Evolutionary conservation across 108 stramenopile species (phyloP), one percentile per base, ranked within the genome.

Genomic region (Pseudonitzschia delicatissima): DNA sequence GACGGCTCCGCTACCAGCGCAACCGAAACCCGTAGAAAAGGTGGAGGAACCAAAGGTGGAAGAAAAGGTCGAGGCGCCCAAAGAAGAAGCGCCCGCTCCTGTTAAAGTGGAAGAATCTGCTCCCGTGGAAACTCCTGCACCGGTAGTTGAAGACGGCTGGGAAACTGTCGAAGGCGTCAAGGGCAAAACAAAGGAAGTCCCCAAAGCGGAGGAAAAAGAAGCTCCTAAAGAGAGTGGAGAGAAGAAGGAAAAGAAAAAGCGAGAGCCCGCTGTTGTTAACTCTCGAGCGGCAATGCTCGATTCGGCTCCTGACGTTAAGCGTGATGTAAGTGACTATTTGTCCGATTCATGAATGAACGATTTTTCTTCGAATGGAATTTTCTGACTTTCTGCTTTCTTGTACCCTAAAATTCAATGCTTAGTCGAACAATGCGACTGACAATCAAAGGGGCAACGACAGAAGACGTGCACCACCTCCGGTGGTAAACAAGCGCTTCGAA

Each of bases 191-290:
- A 78, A 75, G 32, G 74, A 73, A 32, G 59, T 59, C 36, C 23
- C 70, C 3, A 62, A 32, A 26, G 67, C 45, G 15, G 62, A 36
- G 45, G 35, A 63, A 65, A 53, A 68, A 18, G 36, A 74, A 52
- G 42, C 62, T 27, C 3, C 59, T 37, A 73, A 63, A 48, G 55
- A 60, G n/a, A 60, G 37, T 3, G 67, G 60, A 31, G 74, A 85
- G 4, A 69, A 65, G 52, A 55, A 27, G 31, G 2, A 9, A 28
- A 23, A 18, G 15, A 62, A 66, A 48, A 60, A 49, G 32, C 67
- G 85, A 26, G 80, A 85, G 58, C 91, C 88, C 2, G 70, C 79
- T 61, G 72, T 82, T 20, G 81, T 90, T 45, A 92, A 92, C 60
- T 77, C 83, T 4, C 58, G 91, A 62, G 91, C 91, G 27, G 91